Evolutionary conservation across 192 early-diverging fungal genomes (phyloP), one percentile per base, ranked within the genome.

Genomic region (Entomortierella lignicola): DNA sequence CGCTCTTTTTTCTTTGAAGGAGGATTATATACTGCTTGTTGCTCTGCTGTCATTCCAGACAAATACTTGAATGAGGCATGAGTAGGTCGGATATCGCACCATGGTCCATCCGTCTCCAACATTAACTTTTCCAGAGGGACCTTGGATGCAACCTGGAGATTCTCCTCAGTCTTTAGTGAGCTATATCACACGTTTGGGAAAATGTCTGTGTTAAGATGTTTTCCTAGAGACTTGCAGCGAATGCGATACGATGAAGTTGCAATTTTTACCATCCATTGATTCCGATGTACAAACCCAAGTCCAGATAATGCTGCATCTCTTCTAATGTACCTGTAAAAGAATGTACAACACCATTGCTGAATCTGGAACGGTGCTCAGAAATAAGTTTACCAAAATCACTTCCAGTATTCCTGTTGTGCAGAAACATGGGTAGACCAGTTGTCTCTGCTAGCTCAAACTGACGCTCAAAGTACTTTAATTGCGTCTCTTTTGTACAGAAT

Each of bases 51-150:
- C 21, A 74, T 63, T 1, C 65, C 44, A 21, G 63, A 63, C 54
- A 93, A 72, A 53, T 93, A 84, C 55, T 74, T 75, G 81, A 83
- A 81, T 5, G 94, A 93, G 18, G 94, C 95, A 70, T 97, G 95
- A 0, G 95, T 94, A 0, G 92, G 91, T 30, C 93, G 81, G 63
- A 96, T 92, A 64, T 96, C 95, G 74, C 95, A 97, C 89, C 94
- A 98, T 20, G 96, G 96, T 11, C 90, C 93, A 85, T 97, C 95
- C 5, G 97, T 98, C 75, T 98, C 98, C 61, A 99, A 73, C 93
- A 98, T 91, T 27, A 99, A 66, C 30, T 84, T 82, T 43, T 98
- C 92, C 53, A 89, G 42, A 12, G 98, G 97, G 39, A 98, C 90
- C 30, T 71, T 64, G 43, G 80, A 85, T 2, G 91, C 89, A 0